A percentile compares a stretch with the other conserved stretches of the same genome.
phyloP scores from a whole-genome alignment of 2,329 filamentous ascomycete species.

The Fusarium sp. region DNA sequence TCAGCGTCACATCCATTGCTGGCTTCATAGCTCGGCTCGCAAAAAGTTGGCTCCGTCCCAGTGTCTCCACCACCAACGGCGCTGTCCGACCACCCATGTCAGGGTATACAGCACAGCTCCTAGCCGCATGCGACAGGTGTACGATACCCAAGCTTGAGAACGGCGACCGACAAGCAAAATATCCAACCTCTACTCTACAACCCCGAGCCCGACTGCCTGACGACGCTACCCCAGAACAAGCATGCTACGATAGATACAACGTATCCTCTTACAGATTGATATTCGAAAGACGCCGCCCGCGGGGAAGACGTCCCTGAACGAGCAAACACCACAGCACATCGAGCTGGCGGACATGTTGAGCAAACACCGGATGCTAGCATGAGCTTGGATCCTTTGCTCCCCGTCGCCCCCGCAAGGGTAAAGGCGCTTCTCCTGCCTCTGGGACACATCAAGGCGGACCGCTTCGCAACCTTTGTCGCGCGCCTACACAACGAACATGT shows the following conservation, averaged over 20 bases:
- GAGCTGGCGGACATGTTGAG: conserved; percentile 48
- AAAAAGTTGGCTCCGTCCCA: conserved; percentile 45
- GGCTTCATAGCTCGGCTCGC: conserved; percentile 39
- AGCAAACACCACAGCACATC: conserved; percentile 23
- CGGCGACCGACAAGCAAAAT: conserved; percentile 18
- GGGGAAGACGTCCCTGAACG: conserved; percentile 26
- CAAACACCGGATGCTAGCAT: conserved; percentile 69
- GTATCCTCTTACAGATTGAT: conserved; percentile 3
- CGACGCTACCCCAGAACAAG: conserved; percentile 8
- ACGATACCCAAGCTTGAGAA: conserved; percentile 38
- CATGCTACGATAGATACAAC: conserved; percentile 31
- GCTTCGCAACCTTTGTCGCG: conserved; percentile 83
- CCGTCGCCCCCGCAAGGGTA: conserved; percentile 90
- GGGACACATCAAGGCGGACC: conserved; percentile 84
- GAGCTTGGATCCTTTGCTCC: conserved; percentile 89
- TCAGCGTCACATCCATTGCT: conserved; percentile 3
- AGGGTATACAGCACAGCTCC: conserved; percentile 43
- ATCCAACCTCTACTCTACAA: conserved; percentile 5
- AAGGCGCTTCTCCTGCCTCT: conserved; percentile 88
- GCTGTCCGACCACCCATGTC: conserved; percentile 30
- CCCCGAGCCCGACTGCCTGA: conserved; percentile 5
- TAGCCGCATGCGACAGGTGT: conserved; percentile 46
- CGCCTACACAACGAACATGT: conserved; percentile 83
- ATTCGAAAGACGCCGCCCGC: conserved; percentile 17
- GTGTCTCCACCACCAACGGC: conserved; percentile 34